Conservation (phyloP, 2,329 filamentous ascomycete genomes). For the Dothistroma pini region DNA sequence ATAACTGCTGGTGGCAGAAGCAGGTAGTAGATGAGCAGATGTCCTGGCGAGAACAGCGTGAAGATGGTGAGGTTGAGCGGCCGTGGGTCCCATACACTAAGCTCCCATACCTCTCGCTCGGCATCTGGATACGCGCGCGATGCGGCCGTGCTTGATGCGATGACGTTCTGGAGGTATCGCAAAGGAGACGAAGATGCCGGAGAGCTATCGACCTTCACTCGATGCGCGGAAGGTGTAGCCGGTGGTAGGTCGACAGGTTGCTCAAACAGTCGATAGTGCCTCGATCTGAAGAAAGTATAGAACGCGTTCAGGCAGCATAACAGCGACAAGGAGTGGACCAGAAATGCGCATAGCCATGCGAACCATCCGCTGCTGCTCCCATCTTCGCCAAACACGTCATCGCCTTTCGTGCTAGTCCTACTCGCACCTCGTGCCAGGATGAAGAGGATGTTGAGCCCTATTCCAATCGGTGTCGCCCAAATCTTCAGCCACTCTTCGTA, state of each 20-base stretch:
- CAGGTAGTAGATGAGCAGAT: slow-evolving; percentile 85
- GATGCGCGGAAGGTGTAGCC: slow-evolving; percentile 77
- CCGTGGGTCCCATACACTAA: slow-evolving; percentile 89
- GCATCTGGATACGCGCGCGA: slow-evolving; percentile 80
- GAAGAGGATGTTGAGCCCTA: slow-evolving; percentile 74
- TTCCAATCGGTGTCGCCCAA: slow-evolving; percentile 70
- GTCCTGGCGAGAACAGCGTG: slow-evolving; percentile 87
- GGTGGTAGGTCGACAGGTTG: slow-evolving; percentile 72
- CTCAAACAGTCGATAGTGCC: slow-evolving; percentile 89
- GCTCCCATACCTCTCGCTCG: slow-evolving; percentile 86
- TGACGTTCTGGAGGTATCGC: slow-evolving; percentile 64
- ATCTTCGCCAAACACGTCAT: slow-evolving; percentile 74
- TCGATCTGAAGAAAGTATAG: slow-evolving; percentile 76
- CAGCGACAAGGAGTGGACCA: slow-evolving; percentile 65
- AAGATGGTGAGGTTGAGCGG: slow-evolving; percentile 79
- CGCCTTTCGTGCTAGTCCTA: slow-evolving; percentile 44
- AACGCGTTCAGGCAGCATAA: slow-evolving; percentile 72
- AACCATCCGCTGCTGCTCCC: slow-evolving; percentile 58
- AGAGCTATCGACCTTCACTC: slow-evolving; percentile 83
- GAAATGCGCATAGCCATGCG: slow-evolving; percentile 58
- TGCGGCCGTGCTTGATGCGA: slow-evolving; percentile 68
- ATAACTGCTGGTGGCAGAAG: slow-evolving; percentile 74
- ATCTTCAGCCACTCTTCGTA: slow-evolving; percentile 75
- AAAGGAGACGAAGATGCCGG: slow-evolving; percentile 75
- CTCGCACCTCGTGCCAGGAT: slow-evolving; percentile 69